phyloP scores from a whole-genome alignment of 352 stramenopile genomes.

The Phytopythium boreale region DNA sequence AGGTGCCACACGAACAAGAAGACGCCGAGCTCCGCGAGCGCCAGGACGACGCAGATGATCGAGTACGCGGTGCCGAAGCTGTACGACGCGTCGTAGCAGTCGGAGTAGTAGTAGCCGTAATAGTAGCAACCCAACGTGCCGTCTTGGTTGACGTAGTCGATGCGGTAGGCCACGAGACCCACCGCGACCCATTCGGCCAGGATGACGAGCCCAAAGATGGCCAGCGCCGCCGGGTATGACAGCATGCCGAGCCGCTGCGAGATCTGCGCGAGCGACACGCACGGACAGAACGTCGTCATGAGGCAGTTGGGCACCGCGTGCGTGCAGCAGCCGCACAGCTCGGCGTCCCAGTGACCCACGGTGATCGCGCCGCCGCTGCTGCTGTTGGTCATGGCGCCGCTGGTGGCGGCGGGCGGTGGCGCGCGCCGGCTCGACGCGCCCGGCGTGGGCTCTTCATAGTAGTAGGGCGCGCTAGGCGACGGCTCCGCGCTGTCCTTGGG shows the following conservation, averaged over 20 bases:
- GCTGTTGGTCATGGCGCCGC: too few species aligned
- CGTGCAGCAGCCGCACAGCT: constrained; percentile 42
- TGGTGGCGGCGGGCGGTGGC: neutral
- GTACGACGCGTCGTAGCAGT: neutral
- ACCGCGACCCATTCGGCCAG: neutral
- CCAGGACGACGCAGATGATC: neutral
- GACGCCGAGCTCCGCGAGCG: neutral
- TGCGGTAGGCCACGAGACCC: neutral
- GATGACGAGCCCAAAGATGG: constrained; percentile 23
- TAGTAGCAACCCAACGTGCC: neutral
- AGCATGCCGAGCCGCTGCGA: constrained; percentile 38
- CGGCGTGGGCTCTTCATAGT: neutral
- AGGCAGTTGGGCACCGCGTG: constrained; percentile 44
- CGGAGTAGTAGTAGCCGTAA: neutral
- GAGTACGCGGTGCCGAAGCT: neutral
- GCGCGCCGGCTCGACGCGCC: neutral
- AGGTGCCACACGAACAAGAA: constrained; percentile 31
- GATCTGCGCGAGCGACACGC: constrained; percentile 56
- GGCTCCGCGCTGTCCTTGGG: neutral
- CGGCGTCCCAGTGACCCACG: constrained; percentile 23
- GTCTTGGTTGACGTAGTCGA: neutral
- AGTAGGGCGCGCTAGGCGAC: neutral
- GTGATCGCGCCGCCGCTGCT: constrained; percentile 10
- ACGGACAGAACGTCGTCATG: constrained; percentile 50
- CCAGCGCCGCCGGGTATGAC: constrained; percentile 30